Conservation (phyloP, 257 asterid genomes). For the Scutellaria galericulata region DNA sequence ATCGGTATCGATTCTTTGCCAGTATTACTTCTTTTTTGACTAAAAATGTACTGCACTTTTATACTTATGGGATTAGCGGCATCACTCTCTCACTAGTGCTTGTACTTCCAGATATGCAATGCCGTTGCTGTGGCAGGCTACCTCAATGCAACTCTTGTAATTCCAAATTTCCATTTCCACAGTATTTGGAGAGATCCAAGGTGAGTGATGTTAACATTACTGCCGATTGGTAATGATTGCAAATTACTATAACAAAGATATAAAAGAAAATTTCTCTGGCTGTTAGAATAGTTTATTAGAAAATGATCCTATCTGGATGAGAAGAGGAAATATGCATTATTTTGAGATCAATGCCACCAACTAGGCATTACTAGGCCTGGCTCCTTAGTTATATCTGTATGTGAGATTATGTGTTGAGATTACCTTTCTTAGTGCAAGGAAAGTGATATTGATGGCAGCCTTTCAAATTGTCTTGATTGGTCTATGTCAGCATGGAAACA, state of each 20-base stretch:
- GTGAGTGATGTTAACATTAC: slow-evolving; percentile 44
- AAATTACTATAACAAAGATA: not conserved
- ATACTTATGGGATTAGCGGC: not conserved
- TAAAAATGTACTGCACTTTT: slow-evolving; percentile 3
- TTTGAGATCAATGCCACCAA: slow-evolving; percentile 1
- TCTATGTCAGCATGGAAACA: not conserved
- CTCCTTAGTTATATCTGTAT: not conserved
- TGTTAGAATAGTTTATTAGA: not conserved
- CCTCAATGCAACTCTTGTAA: slow-evolving; percentile 91
- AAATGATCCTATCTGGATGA: not conserved
- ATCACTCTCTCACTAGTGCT: slow-evolving; percentile 28
- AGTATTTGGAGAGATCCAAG: slow-evolving; percentile 99
- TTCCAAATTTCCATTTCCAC: slow-evolving; percentile 91
- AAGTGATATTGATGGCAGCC: not conserved
- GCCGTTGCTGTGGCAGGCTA: slow-evolving; percentile 99
- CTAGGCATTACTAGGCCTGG: not conserved
- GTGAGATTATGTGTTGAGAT: not conserved
- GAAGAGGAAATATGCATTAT: slow-evolving; percentile 3
- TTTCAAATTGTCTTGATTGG: slow-evolving; percentile 3
- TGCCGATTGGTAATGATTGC: slow-evolving; percentile 17
- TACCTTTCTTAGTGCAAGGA: not conserved
- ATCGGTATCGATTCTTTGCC: slow-evolving; percentile 57
- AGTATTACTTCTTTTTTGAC: not conserved
- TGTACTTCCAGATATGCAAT: slow-evolving; percentile 84
- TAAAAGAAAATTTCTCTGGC: not conserved